Evolutionary conservation across 257 asterid genomes (phyloP), one percentile per base, ranked within the genome.

Genomic region (Solanum commersonii): DNA sequence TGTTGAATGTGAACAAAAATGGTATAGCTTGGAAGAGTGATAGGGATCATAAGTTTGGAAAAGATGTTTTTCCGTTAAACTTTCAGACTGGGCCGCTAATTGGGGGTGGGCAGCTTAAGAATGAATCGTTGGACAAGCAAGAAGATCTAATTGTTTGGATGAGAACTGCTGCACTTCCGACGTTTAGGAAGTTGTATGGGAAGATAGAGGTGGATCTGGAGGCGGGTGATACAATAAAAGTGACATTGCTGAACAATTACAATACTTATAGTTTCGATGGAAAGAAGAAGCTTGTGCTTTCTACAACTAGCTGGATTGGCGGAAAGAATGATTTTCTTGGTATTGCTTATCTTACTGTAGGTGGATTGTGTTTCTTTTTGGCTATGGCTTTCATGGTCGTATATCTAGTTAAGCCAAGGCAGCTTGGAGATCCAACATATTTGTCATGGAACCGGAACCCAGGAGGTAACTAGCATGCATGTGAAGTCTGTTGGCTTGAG

Each of bases 11-110:
- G 84, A 96, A 93, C 94, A 92, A 94, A 90, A 93, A 87, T 8
- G 98, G 85, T 44, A 97, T 97, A 87, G 91, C 99, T 3, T 97
- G 99, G 99, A 92, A 94, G 93, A 97, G 99, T 90, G 99, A 97
- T 79, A 93, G 95, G 88, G 98, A 96, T 84, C 99, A 90, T 83
- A 97, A 97, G 90, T 97, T 95, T 92, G 99, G 99, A 72, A 91
- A 89, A 18, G 35, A 94, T 78, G 99, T 97, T 83, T 95, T 86
- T 87, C 99, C 99, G 0, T 89, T 42, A 35, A 97, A 97, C 89
- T 97, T 97, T 74, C 98, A 96, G 94, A 94, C 63, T 87, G 95
- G 95, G 52, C 8, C 93, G 29, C 84, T 95, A 42, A 88, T 4
- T 49, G 99, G 99, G 42, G 99, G 99, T 79, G 95, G 89, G 82